These are phyloP conservation scores for Fragilaria radians DNA, from an alignment of 108 stramenopile genomes.

Conservation along the genomic window DNA sequence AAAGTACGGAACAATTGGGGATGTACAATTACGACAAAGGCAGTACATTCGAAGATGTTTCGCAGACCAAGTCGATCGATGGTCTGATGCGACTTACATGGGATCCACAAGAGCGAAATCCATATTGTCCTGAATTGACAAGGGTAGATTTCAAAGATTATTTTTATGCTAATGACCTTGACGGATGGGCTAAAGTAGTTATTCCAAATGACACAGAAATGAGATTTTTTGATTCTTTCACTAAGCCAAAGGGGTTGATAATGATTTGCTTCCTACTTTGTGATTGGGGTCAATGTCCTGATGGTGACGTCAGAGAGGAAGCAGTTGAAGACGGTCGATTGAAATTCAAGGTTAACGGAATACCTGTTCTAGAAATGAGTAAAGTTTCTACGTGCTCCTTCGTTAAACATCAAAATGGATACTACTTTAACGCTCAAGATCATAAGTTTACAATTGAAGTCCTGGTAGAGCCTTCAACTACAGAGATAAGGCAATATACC, in stretches of 20 bases:
- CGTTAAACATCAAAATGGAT: constrained; percentile 8
- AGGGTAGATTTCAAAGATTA: too few relatives aligned
- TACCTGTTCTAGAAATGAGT: constrained; percentile 7
- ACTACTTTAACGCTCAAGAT: background rate
- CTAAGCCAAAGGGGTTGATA: constrained; percentile 22
- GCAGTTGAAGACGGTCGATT: constrained; percentile 7
- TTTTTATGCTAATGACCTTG: constrained; percentile 12
- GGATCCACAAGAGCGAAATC: too few relatives aligned
- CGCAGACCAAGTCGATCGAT: background rate
- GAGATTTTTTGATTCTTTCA: background rate
- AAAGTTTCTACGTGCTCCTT: constrained; percentile 1
- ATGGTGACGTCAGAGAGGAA: constrained; percentile 11
- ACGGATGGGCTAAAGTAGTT: constrained; percentile 20
- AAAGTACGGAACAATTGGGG: background rate
- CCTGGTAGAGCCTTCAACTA: background rate
- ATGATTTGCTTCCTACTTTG: constrained; percentile 15
- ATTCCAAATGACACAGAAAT: constrained; percentile 39
- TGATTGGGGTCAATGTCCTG: constrained; percentile 22
- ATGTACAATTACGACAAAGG: constrained; percentile 7
- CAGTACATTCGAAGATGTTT: constrained; percentile 2
- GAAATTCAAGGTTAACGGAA: constrained; percentile 20
- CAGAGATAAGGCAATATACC: background rate
- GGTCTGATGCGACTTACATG: background rate
- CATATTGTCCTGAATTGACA: too few relatives aligned
- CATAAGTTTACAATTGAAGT: background rate